Evolutionary conservation across 192 early-diverging fungal genomes (phyloP).

Genomic region (Coemansia asiatica): DNA sequence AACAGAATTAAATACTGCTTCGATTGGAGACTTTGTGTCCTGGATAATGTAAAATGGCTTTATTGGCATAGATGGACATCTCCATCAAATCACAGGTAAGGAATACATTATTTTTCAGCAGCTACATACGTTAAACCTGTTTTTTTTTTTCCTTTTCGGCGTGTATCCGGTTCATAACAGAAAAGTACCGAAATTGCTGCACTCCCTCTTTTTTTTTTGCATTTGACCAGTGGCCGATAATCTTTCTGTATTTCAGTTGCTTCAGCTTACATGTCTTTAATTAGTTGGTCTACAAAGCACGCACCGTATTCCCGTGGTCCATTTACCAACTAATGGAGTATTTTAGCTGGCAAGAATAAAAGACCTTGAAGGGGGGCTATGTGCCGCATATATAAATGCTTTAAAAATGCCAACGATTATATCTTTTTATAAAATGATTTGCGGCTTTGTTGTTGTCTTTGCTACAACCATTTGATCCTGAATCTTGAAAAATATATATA

Average conservation of each 20-base stretch:
- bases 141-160: not conserved
- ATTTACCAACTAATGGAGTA: no score
- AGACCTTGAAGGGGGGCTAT: no score
- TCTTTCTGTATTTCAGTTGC: not conserved
- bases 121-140: no score
- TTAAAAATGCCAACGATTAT: no score
- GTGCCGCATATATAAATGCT: no score
- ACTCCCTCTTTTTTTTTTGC: not conserved
- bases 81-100: not conserved
- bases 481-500: no score
- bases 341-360: no score
- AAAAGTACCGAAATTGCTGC: not conserved
- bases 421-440: no score
- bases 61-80: not conserved
- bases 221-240: not conserved
- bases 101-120: not conserved
- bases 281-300: no score
- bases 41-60: not conserved
- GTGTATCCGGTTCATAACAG: not conserved
- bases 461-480: no score
- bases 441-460: no score
- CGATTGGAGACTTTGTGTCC: not conserved
- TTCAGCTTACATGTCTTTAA: not conserved
- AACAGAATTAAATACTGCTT: not conserved
- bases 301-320: no score